phyloP scores from a whole-genome alignment of 768 basidiomycete genomes.

The Gymnopilus dilepis region DNA sequence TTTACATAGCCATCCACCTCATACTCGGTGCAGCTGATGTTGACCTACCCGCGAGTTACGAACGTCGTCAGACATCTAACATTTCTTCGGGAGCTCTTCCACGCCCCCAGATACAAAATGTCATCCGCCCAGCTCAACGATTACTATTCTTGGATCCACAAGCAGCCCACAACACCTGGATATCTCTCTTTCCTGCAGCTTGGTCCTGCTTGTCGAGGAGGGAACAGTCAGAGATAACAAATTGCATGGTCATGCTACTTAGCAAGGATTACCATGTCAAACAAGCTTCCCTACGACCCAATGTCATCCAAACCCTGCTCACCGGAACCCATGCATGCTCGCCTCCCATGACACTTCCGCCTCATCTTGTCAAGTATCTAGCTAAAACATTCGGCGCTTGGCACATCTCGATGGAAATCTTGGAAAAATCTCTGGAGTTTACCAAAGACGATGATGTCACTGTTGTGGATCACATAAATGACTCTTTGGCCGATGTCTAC shows the following conservation, averaged over 20 bases:
- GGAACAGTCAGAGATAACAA: slow-evolving; percentile 88
- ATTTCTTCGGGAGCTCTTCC: slow-evolving; percentile 39
- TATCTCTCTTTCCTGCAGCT: slow-evolving; percentile 81
- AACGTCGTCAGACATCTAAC: slow-evolving; percentile 43
- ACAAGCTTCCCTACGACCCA: slow-evolving; percentile 88
- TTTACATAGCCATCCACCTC: slow-evolving; percentile 88
- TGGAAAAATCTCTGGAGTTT: slow-evolving; percentile 79
- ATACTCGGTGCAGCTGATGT: slow-evolving; percentile 69
- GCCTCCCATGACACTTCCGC: slow-evolving; percentile 88
- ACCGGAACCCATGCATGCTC: slow-evolving; percentile 83
- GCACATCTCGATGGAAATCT: slow-evolving; percentile 88
- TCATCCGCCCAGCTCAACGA: slow-evolving; percentile 81
- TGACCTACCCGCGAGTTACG: slow-evolving; percentile 42
- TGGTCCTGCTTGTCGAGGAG: slow-evolving; percentile 87
- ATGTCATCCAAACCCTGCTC: slow-evolving; percentile 91
- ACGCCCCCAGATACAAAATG: slow-evolving; percentile 51
- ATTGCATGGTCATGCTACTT: slow-evolving; percentile 87
- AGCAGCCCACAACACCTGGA: slow-evolving; percentile 84
- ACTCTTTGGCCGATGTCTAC: slow-evolving; percentile 93
- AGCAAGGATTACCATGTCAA: slow-evolving; percentile 93
- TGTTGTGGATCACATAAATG: slow-evolving; percentile 82
- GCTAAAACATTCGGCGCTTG: slow-evolving; percentile 97
- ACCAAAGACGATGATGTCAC: slow-evolving; percentile 81
- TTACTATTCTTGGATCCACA: slow-evolving; percentile 81
- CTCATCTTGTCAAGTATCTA: slow-evolving; percentile 94